phyloP scores from a whole-genome alignment of 2,329 filamentous ascomycete genomes.

The Periglandula ipomoeae region DNA sequence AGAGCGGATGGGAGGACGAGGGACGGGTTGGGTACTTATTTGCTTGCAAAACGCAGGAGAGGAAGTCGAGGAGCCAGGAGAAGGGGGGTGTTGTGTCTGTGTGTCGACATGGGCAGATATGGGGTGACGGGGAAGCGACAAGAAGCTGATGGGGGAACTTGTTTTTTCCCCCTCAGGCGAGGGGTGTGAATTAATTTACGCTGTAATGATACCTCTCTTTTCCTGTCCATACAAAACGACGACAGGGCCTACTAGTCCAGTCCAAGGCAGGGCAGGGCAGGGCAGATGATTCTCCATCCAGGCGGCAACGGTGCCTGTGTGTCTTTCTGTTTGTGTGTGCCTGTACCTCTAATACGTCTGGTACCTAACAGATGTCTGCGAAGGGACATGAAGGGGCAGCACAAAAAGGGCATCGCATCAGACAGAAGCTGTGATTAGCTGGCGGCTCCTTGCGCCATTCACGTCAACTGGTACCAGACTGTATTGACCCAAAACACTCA shows the following conservation, averaged over 20 bases:
- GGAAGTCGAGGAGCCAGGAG: conserved; percentile 8
- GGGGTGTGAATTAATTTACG: neutral
- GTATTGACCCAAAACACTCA: no score
- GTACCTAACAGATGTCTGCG: no score
- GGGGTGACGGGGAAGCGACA: neutral
- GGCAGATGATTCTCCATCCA: neutral
- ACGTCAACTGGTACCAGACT: no score
- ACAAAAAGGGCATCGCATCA: no score
- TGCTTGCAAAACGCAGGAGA: conserved; percentile 14
- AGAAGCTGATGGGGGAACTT: neutral
- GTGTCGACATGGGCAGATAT: neutral
- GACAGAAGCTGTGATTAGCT: neutral
- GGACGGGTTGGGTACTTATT: conserved; percentile 35
- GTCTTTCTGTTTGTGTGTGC: neutral
- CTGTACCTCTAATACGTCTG: neutral
- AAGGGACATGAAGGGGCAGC: neutral
- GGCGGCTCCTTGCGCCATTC: neutral
- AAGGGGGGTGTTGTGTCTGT: no score
- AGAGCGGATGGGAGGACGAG: conserved; percentile 12
- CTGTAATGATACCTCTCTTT: no score
- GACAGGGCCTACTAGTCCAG: no score
- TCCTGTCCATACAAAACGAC: no score
- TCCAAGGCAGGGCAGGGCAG: neutral
- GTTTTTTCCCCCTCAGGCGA: neutral
- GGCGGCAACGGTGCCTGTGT: neutral